These are phyloP conservation scores for Helianthus tuberosus DNA, from an alignment of 129 eudicot species.

Conservation along the genomic window DNA sequence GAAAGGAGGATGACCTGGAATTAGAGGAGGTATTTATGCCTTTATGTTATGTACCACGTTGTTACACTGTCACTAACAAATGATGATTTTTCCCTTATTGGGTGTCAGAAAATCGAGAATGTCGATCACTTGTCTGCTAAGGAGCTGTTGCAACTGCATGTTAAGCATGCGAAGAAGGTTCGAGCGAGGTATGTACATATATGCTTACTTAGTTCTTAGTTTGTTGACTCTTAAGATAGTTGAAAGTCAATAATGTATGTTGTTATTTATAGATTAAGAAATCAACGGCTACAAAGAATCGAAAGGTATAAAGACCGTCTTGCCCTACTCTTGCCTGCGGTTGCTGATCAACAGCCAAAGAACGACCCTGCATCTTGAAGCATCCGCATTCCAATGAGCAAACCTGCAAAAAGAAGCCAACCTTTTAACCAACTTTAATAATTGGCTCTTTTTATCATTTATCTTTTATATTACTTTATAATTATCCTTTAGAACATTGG, in stretches of 20 bases:
- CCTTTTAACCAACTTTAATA: background rate
- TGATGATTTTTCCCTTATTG: conserved; percentile 21
- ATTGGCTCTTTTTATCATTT: background rate
- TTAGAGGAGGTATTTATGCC: conserved; percentile 55
- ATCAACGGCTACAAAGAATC: conserved; percentile 69
- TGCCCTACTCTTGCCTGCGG: conserved; percentile 82
- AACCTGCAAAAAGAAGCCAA: background rate
- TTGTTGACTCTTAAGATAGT: background rate
- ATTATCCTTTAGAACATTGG: no score
- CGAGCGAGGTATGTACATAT: conserved; percentile 61
- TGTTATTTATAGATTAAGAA: conserved; percentile 56
- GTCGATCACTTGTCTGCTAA: conserved; percentile 55
- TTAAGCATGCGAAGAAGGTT: conserved; percentile 86
- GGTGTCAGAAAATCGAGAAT: conserved; percentile 49
- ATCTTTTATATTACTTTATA: background rate
- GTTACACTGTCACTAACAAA: conserved; percentile 8
- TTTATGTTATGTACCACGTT: background rate
- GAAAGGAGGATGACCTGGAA: conserved; percentile 47
- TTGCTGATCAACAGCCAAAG: conserved; percentile 60
- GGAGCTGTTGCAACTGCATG: conserved; percentile 70
- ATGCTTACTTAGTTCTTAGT: conserved; percentile 6
- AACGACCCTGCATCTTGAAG: conserved; percentile 41
- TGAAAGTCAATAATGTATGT: background rate
- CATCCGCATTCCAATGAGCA: background rate
- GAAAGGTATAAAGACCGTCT: conserved; percentile 92